These are phyloP conservation scores for Penicillium dipodomyicola DNA, from an alignment of 495 filamentous ascomycete species.

Conservation along the genomic window DNA sequence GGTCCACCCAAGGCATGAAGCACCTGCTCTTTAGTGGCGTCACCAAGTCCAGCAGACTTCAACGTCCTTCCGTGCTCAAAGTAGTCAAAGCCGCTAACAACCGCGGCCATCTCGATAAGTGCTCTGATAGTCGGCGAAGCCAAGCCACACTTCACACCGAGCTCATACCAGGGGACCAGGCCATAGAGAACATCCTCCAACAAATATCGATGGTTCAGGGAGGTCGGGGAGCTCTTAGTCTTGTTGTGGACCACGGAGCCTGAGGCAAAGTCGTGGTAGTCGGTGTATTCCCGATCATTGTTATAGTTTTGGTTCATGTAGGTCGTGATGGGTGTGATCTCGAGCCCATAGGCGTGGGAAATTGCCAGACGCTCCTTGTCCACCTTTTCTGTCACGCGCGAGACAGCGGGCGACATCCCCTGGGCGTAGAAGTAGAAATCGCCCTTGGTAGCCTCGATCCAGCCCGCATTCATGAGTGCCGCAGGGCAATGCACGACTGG, in stretches of 20 bases:
- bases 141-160: slow-evolving; percentile 18
- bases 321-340: slow-evolving; percentile 15
- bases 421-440: slow-evolving; percentile 25
- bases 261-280: slow-evolving; percentile 21
- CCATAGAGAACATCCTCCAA: slow-evolving; percentile 18
- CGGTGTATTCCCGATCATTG: slow-evolving; percentile 13
- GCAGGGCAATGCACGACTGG: slow-evolving; percentile 22
- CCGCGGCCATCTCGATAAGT: slow-evolving; percentile 20
- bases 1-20: slow-evolving; percentile 61
- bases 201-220: slow-evolving; percentile 20
- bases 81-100: slow-evolving; percentile 59
- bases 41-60: slow-evolving; percentile 65
- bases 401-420: slow-evolving; percentile 22
- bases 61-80: slow-evolving; percentile 84
- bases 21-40: slow-evolving; percentile 79
- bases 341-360: slow-evolving; percentile 16
- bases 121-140: slow-evolving; percentile 19
- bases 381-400: slow-evolving; percentile 17
- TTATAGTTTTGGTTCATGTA: slow-evolving; percentile 25
- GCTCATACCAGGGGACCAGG: slow-evolving; percentile 23
- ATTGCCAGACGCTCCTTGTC: slow-evolving; percentile 21
- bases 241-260: slow-evolving; percentile 22
- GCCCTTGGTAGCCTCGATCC: slow-evolving; percentile 24
- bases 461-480: slow-evolving; percentile 22
- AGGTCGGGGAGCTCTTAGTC: slow-evolving; percentile 19